Evolutionary conservation across 1,284 basidiomycete species (phyloP).

Genomic region (Ustilago trichophora): DNA sequence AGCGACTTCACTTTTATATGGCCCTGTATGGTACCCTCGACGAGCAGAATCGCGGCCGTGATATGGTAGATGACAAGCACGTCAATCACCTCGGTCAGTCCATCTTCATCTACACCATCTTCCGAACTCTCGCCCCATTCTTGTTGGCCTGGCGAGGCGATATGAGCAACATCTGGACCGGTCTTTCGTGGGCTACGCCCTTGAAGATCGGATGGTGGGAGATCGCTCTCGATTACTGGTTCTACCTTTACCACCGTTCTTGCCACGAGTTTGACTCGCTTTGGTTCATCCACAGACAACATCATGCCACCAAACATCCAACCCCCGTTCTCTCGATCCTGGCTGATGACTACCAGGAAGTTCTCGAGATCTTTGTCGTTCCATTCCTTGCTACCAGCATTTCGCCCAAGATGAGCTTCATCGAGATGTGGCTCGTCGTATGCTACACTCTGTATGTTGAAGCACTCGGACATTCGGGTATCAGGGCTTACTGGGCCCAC

Average conservation of each 20-base stretch:
- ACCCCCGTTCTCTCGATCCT: constrained; percentile 56
- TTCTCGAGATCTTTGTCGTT: constrained; percentile 54
- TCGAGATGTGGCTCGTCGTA: constrained; percentile 52
- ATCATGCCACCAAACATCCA: constrained; percentile 61
- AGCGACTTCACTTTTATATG: constrained; percentile 55
- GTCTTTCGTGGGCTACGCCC: constrained; percentile 52
- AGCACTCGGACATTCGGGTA: constrained; percentile 59
- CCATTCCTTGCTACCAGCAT: constrained; percentile 53
- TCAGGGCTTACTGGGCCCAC: constrained; percentile 53
- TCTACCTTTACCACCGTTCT: constrained; percentile 60
- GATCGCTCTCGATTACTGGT: constrained; percentile 56
- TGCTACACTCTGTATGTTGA: constrained; percentile 56
- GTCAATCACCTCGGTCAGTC: constrained; percentile 61
- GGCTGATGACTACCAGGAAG: constrained; percentile 60
- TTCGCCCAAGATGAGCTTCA: constrained; percentile 55
- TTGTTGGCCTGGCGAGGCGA: constrained; percentile 57
- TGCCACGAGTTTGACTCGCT: constrained; percentile 54
- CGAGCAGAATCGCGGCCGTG: constrained; percentile 61
- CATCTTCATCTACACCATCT: constrained; percentile 63
- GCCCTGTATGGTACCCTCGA: constrained; percentile 53
- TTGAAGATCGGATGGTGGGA: constrained; percentile 61
- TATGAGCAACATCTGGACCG: constrained; percentile 52
- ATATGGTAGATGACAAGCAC: constrained; percentile 61
- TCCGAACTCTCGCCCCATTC: constrained; percentile 59
- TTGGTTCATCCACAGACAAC: constrained; percentile 54